Evolutionary conservation across 306 rosid species (phyloP).

Genomic region (Dryas drummondii): DNA sequence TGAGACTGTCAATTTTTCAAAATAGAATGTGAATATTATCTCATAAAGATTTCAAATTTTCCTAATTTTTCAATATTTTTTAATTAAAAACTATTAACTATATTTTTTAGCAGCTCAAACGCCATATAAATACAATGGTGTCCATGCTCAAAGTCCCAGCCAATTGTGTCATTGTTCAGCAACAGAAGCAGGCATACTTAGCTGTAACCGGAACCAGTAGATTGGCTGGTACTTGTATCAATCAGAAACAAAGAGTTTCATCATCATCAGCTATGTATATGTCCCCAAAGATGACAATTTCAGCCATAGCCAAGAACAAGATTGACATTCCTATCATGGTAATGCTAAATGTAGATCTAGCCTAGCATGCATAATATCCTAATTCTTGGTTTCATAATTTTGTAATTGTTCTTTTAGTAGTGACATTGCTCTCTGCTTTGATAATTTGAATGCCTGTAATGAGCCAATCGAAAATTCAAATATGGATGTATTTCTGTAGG

Average conservation of each 20-base stretch:
- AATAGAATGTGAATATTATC: too few species aligned
- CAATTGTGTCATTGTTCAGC: conserved; percentile 3
- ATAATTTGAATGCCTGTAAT: not conserved
- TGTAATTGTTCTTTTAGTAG: too few species aligned
- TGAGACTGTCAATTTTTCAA: too few species aligned
- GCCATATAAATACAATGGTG: not conserved
- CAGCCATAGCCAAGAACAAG: conserved; percentile 9
- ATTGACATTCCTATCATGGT: conserved; percentile 14
- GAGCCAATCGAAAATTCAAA: too few species aligned
- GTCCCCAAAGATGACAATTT: conserved; percentile 1
- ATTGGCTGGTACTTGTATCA: not conserved
- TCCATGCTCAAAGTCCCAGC: conserved; percentile 5
- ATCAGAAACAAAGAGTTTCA: not conserved
- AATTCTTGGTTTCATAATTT: not conserved
- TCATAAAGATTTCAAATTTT: too few species aligned
- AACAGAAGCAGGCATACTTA: not conserved
- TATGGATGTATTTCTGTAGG: too few species aligned
- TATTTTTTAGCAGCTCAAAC: not conserved
- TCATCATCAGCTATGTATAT: not conserved
- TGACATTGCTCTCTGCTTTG: not conserved
- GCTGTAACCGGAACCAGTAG: not conserved
- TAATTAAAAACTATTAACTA: too few species aligned
- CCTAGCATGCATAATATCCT: too few species aligned
- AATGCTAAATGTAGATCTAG: not conserved
- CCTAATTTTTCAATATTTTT: too few species aligned